Base-by-base conservation (phyloP, 192 early-diverging fungal species). In the Kappamyces sp. region DNA sequence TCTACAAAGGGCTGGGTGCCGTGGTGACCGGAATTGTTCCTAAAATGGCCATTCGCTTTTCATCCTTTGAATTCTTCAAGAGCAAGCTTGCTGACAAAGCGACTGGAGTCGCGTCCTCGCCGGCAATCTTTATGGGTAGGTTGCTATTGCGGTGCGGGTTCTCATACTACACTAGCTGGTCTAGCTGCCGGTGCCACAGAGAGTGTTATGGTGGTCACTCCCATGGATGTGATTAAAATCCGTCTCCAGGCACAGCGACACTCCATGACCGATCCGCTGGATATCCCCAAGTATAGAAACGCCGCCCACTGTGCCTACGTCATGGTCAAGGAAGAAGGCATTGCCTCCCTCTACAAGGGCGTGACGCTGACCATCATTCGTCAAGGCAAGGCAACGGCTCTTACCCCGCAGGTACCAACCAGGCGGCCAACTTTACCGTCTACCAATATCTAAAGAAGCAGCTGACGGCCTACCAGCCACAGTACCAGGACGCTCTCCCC, bases 161-260 rank as follows among this genome's bases (percentile, higher is more conserved):
- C 44, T 0, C 44, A 35, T 36, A 37, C 23, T 58, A 12, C 50
- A 32, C 9, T 72, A 86, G 92, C 95, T 39, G 95, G 95, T 63
- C 76, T 96, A 47, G 82, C 82, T 42, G 95, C 95, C 13, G 95
- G 93, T 68, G 78, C 84, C 4, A 98, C 95, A 23, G 95, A 98
- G 73, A 90, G 92, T 10, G 85, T 98, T 2, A 53, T 90, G 15
- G 93, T 96, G 41, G 95, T 96, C 15, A 97, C 95, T 2, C 95
- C 95, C 23, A 96, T 98, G 95, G 95, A 98, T 57, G 91, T 98
- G 32, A 88, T 98, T 76, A 98, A 98, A 78, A 98, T 98, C 65
- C 90, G 95, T 66, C 75, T 98, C 55, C 95, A 98, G 71, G 91
- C 93, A 1, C 93, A 96, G 72, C 79, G 91, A 13, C 92, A 96